A percentile compares a stretch with the other conserved stretches of the same genome.
These are phyloP conservation scores for Candida sithepensis DNA, from an alignment of 805 yeast genomes.

Conservation along the genomic window DNA sequence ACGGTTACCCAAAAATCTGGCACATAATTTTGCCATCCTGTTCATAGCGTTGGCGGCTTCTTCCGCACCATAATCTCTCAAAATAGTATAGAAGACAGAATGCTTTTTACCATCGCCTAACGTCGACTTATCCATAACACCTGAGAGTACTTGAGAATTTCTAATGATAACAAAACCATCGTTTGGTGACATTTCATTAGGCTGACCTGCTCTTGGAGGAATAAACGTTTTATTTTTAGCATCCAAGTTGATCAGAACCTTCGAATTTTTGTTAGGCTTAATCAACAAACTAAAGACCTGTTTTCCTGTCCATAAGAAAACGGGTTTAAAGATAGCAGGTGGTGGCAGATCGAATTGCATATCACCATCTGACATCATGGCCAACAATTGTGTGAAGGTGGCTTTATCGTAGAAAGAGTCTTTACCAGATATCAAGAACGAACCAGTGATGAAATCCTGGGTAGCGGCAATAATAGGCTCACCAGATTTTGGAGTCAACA, in stretches of 20 bases:
- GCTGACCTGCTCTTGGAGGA: slow-evolving; percentile 69
- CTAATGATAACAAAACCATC: slow-evolving; percentile 92
- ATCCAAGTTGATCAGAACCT: slow-evolving; percentile 85
- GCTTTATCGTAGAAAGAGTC: slow-evolving; percentile 92
- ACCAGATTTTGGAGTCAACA: slow-evolving; percentile 95
- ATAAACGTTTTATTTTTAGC: slow-evolving; percentile 89
- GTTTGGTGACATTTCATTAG: slow-evolving; percentile 95
- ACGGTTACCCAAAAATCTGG: slow-evolving; percentile 88
- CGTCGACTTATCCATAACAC: slow-evolving; percentile 95
- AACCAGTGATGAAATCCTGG: slow-evolving; percentile 97
- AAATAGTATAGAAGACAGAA: slow-evolving; percentile 90
- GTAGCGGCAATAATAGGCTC: slow-evolving; percentile 99
- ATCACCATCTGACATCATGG: slow-evolving; percentile 95
- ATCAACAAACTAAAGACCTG: slow-evolving; percentile 88
- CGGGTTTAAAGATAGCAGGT: slow-evolving; percentile 90
- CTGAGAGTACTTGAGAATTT: slow-evolving; percentile 84
- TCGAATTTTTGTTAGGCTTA: slow-evolving; percentile 70
- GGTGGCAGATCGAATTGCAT: slow-evolving; percentile 91
- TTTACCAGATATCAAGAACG: slow-evolving; percentile 86
- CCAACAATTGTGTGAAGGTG: slow-evolving; percentile 70
- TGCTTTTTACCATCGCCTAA: slow-evolving; percentile 98
- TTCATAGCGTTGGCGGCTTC: slow-evolving; percentile 97
- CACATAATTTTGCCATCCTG: slow-evolving; percentile 98
- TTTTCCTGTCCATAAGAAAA: slow-evolving; percentile 93
- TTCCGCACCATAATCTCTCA: slow-evolving; percentile 94